phyloP scores from a whole-genome alignment of 257 asterid species.

The Jacaranda copaia region DNA sequence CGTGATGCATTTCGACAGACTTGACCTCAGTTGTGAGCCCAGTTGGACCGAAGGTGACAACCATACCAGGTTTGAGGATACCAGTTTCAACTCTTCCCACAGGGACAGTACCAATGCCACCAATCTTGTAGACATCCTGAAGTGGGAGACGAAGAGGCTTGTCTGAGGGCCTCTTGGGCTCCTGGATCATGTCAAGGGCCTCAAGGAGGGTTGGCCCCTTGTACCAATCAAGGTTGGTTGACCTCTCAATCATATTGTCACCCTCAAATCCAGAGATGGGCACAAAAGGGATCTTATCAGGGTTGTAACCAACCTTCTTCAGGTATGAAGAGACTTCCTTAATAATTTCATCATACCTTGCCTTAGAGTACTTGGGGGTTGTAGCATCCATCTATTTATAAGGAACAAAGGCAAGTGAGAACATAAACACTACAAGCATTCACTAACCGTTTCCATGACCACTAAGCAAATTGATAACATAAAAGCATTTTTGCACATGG shows the following conservation, averaged over 20 bases:
- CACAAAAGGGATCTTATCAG: conserved; percentile 47
- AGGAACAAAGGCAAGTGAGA: background rate
- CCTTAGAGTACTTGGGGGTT: conserved; percentile 55
- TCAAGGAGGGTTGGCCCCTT: conserved; percentile 59
- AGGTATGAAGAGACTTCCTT: conserved; percentile 58
- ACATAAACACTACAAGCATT: background rate
- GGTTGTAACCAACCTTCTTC: conserved; percentile 58
- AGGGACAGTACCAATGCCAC: conserved; percentile 56
- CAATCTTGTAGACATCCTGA: conserved; percentile 56
- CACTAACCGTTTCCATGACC: background rate
- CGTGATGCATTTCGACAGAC: conserved; percentile 53
- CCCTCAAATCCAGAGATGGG: conserved; percentile 56
- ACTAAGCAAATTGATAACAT: background rate
- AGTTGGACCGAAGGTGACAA: conserved; percentile 48
- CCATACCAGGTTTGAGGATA: conserved; percentile 46
- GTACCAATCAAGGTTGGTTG: conserved; percentile 56
- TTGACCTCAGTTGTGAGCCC: conserved; percentile 55
- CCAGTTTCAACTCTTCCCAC: conserved; percentile 53
- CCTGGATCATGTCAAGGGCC: conserved; percentile 46
- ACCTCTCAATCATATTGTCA: conserved; percentile 53
- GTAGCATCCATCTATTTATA: conserved; percentile 52
- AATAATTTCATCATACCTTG: conserved; percentile 53
- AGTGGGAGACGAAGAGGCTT: conserved; percentile 55
- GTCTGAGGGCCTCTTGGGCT: conserved; percentile 55
- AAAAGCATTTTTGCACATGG: background rate